Evolutionary conservation across 805 yeast genomes (phyloP).

Genomic region (Candida berthetii): DNA sequence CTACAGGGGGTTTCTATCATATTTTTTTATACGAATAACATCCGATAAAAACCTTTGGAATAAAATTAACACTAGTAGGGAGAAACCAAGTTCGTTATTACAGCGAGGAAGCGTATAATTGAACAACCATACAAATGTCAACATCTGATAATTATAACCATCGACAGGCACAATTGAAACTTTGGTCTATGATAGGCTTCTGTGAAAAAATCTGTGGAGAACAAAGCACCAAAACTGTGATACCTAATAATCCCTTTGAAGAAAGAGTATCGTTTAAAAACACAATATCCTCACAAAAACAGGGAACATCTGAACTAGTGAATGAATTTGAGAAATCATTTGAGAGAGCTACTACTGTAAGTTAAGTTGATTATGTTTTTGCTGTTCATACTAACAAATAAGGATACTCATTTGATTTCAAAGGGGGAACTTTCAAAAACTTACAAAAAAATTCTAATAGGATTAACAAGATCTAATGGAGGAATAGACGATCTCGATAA

Average conservation of each 20-base stretch:
- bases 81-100: neutral
- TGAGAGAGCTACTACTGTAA: neutral
- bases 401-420: neutral
- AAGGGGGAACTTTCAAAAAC: neutral
- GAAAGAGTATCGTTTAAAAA: neutral
- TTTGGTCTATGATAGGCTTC: neutral
- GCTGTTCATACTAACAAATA: neutral
- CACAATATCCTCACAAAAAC: neutral
- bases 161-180: neutral
- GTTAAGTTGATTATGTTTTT: neutral
- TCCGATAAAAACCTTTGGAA: no score
- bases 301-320: neutral
- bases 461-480: neutral
- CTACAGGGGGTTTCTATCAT: no score
- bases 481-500: neutral
- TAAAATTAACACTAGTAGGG: neutral
- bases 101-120: neutral
- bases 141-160: neutral
- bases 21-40: no score
- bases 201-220: neutral
- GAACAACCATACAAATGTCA: neutral
- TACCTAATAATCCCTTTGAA: neutral
- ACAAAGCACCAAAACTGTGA: neutral
- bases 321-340: neutral
- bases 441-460: neutral